These are phyloP conservation scores for Panus rudis DNA, from an alignment of 768 basidiomycete genomes.

Conservation along the genomic window DNA sequence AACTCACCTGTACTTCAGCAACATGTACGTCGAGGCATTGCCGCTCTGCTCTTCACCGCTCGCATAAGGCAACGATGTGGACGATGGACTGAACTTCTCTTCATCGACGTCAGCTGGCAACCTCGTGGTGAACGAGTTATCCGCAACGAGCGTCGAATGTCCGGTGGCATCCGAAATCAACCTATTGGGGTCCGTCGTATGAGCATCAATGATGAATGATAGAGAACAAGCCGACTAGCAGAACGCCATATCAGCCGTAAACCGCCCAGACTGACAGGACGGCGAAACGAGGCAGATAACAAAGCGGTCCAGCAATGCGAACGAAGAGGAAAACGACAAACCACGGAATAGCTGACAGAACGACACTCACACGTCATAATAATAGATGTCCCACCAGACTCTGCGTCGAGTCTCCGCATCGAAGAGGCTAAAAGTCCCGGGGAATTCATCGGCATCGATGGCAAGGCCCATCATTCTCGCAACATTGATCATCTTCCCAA, in stretches of 20 bases:
- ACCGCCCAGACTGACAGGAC: not conserved
- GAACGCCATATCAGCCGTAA: not conserved
- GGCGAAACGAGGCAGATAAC: too few relatives aligned
- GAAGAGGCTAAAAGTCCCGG: slow-evolving; percentile 39
- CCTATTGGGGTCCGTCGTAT: slow-evolving; percentile 27
- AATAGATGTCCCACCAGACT: slow-evolving; percentile 77
- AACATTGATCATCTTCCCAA: slow-evolving; percentile 63
- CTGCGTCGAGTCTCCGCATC: slow-evolving; percentile 47
- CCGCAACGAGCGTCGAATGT: slow-evolving; percentile 52
- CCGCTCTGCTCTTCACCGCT: slow-evolving; percentile 20
- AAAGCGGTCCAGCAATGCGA: too few relatives aligned
- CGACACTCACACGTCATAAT: slow-evolving; percentile 71
- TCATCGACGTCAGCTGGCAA: slow-evolving; percentile 55
- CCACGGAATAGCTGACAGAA: slow-evolving; percentile 1
- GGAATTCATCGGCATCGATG: slow-evolving; percentile 49
- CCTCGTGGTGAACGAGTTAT: slow-evolving; percentile 46
- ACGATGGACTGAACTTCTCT: slow-evolving; percentile 40
- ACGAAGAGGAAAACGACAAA: too few relatives aligned
- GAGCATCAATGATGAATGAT: not conserved
- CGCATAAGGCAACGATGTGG: slow-evolving; percentile 34
- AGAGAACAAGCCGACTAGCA: not conserved
- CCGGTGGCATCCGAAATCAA: slow-evolving; percentile 66
- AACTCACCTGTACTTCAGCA: slow-evolving; percentile 54
- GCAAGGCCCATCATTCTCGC: slow-evolving; percentile 60
- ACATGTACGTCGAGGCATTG: slow-evolving; percentile 40